A percentile compares a stretch with the other conserved stretches of the same genome.
Evolutionary conservation across 1,139 yeast species (phyloP).

Genomic region (Diutina mesorugosa): DNA sequence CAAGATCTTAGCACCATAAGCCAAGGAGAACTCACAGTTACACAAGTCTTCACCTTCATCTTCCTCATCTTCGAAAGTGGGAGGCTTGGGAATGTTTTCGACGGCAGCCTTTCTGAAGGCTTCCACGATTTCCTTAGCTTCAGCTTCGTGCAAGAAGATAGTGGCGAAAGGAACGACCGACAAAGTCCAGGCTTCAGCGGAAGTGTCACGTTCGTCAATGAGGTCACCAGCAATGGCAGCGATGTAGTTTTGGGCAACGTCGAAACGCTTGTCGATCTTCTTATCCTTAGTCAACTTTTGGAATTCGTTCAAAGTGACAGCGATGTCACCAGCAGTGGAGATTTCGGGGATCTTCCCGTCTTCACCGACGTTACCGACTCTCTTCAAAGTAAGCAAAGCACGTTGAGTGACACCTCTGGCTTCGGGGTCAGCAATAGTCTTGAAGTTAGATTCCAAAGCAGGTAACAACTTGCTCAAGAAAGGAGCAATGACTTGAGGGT

Average conservation of each 20-base stretch:
- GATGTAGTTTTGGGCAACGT: slow-evolving; percentile 62
- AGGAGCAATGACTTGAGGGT: slow-evolving; percentile 99
- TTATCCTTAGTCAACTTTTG: slow-evolving; percentile 55
- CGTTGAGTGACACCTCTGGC: slow-evolving; percentile 97
- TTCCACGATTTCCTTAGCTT: slow-evolving; percentile 84
- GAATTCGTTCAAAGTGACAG: slow-evolving; percentile 76
- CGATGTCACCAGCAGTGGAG: slow-evolving; percentile 94
- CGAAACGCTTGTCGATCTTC: slow-evolving; percentile 70
- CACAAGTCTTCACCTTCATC: slow-evolving; percentile 99
- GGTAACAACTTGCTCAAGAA: slow-evolving; percentile 93
- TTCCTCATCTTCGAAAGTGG: slow-evolving; percentile 95
- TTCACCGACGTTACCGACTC: slow-evolving; percentile 95
- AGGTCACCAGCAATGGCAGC: slow-evolving; percentile 98
- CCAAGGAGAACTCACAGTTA: slow-evolving; percentile 99
- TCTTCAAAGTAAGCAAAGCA: slow-evolving; percentile 93
- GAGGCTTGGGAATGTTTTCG: slow-evolving; percentile 96
- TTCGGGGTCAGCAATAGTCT: slow-evolving; percentile 98
- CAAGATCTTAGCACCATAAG: slow-evolving; percentile 99
- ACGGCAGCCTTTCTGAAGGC: slow-evolving; percentile 92
- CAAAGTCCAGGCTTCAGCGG: slow-evolving; percentile 83
- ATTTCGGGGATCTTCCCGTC: slow-evolving; percentile 89
- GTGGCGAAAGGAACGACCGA: slow-evolving; percentile 89
- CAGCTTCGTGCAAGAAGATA: slow-evolving; percentile 86
- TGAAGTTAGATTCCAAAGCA: slow-evolving; percentile 84
- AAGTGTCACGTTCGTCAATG: slow-evolving; percentile 95